A percentile compares a stretch with the other conserved stretches of the same genome.
Conservation (phyloP, 768 basidiomycete species). For the Pleurotus tuber-regium region DNA sequence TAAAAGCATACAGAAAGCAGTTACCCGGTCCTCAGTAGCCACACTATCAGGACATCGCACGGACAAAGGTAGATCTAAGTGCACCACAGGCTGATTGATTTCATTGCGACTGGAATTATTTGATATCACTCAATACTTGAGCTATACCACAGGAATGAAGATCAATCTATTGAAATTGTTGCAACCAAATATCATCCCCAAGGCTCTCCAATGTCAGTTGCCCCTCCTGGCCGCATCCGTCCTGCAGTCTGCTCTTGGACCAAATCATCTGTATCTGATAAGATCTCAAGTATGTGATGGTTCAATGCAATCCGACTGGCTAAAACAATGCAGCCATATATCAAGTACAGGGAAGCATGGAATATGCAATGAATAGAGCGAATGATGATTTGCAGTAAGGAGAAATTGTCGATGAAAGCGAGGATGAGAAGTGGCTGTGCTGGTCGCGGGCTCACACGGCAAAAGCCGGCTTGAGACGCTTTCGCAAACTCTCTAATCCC, state of each 20-base stretch:
- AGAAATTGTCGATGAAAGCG: not conserved
- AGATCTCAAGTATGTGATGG: not conserved
- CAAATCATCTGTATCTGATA: not conserved
- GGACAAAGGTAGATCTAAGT: slow-evolving; percentile 6
- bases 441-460: not conserved
- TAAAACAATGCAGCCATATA: not conserved
- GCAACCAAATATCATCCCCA: not conserved
- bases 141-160: not conserved
- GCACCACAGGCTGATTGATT: slow-evolving; percentile 5
- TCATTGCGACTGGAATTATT: not conserved
- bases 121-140: too few species aligned
- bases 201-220: not conserved
- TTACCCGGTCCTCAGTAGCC: slow-evolving; percentile 8
- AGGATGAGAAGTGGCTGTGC: not conserved
- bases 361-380: not conserved
- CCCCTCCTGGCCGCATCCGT: not conserved
- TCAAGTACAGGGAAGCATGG: not conserved
- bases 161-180: too few species aligned
- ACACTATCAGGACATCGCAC: slow-evolving; percentile 7
- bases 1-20: slow-evolving; percentile 15
- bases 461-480: not conserved
- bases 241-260: not conserved
- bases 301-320: not conserved
- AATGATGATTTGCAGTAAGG: not conserved
- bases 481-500: not conserved